Evolutionary conservation across 495 filamentous ascomycete genomes (phyloP).

Genomic region (Amorphotheca resinae): DNA sequence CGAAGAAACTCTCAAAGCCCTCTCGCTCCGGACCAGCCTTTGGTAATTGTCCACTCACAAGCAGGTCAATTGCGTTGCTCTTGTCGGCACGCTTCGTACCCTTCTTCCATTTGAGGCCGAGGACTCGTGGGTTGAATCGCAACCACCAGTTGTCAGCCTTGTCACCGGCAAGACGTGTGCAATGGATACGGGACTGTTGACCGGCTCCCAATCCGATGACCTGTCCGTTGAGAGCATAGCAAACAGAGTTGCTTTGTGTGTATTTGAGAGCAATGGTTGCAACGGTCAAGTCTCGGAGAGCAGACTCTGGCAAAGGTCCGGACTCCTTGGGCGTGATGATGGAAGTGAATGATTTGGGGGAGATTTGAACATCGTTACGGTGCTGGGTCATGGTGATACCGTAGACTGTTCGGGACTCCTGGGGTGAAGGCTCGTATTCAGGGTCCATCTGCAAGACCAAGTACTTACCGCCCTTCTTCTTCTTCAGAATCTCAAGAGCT

Average conservation of each 20-base stretch:
- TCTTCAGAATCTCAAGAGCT: slow-evolving; percentile 81
- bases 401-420: slow-evolving; percentile 76
- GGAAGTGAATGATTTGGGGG: slow-evolving; percentile 69
- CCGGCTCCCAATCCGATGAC: slow-evolving; percentile 89
- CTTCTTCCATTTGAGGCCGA: slow-evolving; percentile 90
- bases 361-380: slow-evolving; percentile 83
- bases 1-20: slow-evolving; percentile 79
- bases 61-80: slow-evolving; percentile 92
- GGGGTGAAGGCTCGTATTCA: slow-evolving; percentile 60
- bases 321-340: slow-evolving; percentile 77
- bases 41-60: slow-evolving; percentile 80
- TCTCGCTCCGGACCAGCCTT: slow-evolving; percentile 68
- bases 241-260: slow-evolving; percentile 97
- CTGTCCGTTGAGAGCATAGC: slow-evolving; percentile 92
- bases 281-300: slow-evolving; percentile 80
- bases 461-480: slow-evolving; percentile 98
- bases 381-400: slow-evolving; percentile 76
- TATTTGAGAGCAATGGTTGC: slow-evolving; percentile 96
- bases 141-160: slow-evolving; percentile 99
- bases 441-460: slow-evolving; percentile 91
- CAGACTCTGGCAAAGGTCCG: slow-evolving; percentile 58
- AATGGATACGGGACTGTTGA: slow-evolving; percentile 96
- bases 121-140: slow-evolving; percentile 80
- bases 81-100: slow-evolving; percentile 93
- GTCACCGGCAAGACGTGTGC: slow-evolving; percentile 94